Evolutionary conservation across 495 filamentous ascomycete genomes (phyloP).

Genomic region (Podospora comata): DNA sequence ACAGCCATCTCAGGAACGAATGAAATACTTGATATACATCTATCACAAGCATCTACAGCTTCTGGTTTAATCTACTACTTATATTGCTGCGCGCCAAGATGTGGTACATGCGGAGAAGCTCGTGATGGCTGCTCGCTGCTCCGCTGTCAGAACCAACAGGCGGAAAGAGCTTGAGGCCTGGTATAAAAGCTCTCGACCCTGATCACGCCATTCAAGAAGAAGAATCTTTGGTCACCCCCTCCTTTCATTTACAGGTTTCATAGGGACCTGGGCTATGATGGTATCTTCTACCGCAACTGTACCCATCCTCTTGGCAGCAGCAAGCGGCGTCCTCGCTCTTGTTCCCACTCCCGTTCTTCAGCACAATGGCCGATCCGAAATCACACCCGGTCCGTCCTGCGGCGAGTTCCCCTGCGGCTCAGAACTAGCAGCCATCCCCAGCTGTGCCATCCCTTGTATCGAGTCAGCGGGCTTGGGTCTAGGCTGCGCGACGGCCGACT

Average conservation of each 20-base stretch:
- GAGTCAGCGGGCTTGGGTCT: constrained; percentile 1
- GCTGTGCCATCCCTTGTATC: constrained; percentile 13
- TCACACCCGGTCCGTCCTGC: not conserved
- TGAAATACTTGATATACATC: not conserved
- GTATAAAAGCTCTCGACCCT: not conserved
- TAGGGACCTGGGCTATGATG: not conserved
- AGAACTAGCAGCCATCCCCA: not conserved
- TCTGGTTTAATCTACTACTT: not conserved
- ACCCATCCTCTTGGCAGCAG: not conserved
- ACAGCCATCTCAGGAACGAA: not conserved
- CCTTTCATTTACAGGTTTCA: not conserved
- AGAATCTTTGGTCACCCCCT: not conserved
- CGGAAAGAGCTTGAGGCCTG: not conserved
- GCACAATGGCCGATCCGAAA: not conserved
- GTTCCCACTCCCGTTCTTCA: not conserved
- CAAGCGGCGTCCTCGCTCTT: not conserved
- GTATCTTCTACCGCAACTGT: not conserved
- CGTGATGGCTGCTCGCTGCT: not conserved
- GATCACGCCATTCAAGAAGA: not conserved
- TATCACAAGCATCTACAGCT: not conserved
- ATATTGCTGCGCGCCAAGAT: not conserved
- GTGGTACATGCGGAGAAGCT: not conserved
- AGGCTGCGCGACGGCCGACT: constrained; percentile 7
- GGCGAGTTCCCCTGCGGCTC: constrained; percentile 8
- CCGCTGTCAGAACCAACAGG: not conserved